These are phyloP conservation scores for Candida tunisiensis DNA, from an alignment of 1,139 yeast species.

Conservation along the genomic window DNA sequence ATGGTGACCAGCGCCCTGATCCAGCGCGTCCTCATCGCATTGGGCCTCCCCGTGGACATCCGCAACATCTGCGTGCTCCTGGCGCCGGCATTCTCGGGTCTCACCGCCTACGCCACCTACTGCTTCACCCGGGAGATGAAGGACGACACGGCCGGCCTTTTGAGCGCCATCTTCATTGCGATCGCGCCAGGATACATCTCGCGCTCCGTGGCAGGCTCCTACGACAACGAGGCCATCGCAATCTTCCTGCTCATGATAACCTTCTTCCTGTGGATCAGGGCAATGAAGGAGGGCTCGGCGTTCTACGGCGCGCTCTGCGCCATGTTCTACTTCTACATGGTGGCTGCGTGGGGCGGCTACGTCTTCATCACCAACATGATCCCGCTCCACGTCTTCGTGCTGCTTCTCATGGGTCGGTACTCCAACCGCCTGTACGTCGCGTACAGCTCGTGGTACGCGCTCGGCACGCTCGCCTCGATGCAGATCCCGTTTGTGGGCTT, in stretches of 20 bases:
- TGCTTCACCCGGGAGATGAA: slow-evolving; percentile 82
- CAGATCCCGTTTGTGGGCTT: slow-evolving; percentile 98
- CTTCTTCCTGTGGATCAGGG: slow-evolving; percentile 89
- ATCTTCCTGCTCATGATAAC: slow-evolving; percentile 92
- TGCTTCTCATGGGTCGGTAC: slow-evolving; percentile 90
- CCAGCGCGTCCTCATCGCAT: slow-evolving; percentile 50
- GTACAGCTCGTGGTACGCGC: slow-evolving; percentile 90
- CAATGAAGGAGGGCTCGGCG: slow-evolving; percentile 80
- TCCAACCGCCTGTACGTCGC: slow-evolving; percentile 71
- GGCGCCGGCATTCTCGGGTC: slow-evolving; percentile 92
- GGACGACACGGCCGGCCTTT: slow-evolving; percentile 74
- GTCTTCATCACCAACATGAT: slow-evolving; percentile 96
- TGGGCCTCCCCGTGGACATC: slow-evolving; percentile 76
- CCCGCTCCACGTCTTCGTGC: slow-evolving; percentile 86
- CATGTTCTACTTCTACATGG: slow-evolving; percentile 92
- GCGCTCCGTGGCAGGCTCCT: slow-evolving; percentile 96
- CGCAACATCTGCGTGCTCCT: slow-evolving; percentile 90
- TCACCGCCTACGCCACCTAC: slow-evolving; percentile 89
- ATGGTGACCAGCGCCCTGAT: slow-evolving; percentile 94
- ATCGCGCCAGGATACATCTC: slow-evolving; percentile 98
- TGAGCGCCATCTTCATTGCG: slow-evolving; percentile 91
- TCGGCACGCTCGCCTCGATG: slow-evolving; percentile 96
- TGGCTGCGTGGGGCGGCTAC: slow-evolving; percentile 99
- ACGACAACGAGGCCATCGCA: slow-evolving; percentile 98
- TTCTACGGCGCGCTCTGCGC: slow-evolving; percentile 78